These are phyloP conservation scores for Graphium sp. DNA, from an alignment of 2,329 filamentous ascomycete species.

Conservation along the genomic window DNA sequence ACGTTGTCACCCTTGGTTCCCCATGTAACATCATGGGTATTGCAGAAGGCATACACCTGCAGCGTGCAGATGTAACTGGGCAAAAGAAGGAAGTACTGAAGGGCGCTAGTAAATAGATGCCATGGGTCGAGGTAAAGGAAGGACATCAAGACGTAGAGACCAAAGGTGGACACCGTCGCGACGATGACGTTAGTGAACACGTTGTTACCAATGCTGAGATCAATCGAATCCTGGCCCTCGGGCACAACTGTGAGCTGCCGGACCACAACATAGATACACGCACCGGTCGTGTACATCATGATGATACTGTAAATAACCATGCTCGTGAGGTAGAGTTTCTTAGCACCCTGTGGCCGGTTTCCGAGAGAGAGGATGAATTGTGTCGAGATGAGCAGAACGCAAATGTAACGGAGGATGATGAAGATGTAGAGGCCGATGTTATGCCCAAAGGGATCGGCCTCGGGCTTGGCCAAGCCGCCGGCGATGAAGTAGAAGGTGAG, in stretches of 20 bases:
- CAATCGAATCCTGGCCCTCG: constrained; percentile 16
- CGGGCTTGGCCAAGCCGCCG: constrained; percentile 65
- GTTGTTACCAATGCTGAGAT: constrained; percentile 58
- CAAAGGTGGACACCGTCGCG: constrained; percentile 73
- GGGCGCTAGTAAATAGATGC: constrained; percentile 92
- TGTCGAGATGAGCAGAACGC: constrained; percentile 73
- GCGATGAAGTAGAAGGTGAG: constrained; percentile 97
- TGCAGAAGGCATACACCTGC: constrained; percentile 97
- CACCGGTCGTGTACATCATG: constrained; percentile 91
- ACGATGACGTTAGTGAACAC: constrained; percentile 92
- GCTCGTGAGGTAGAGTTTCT: constrained; percentile 71
- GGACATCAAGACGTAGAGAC: constrained; percentile 90
- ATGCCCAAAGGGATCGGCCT: constrained; percentile 82
- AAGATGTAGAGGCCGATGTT: constrained; percentile 75
- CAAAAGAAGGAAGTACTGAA: constrained; percentile 83
- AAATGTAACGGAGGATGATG: constrained; percentile 67
- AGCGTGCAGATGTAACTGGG: constrained; percentile 93
- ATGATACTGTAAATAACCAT: constrained; percentile 88
- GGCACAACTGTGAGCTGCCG: constrained; percentile 47
- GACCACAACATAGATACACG: constrained; percentile 74
- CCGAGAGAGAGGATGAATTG: constrained; percentile 96
- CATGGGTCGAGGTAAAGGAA: constrained; percentile 95
- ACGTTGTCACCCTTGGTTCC: constrained; percentile 98
- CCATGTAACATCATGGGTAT: constrained; percentile 98
- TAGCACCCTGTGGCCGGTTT: constrained; percentile 87